Evolutionary conservation across 805 yeast species (phyloP), one percentile per base, ranked within the genome.

Genomic region (Candida manassasensis): DNA sequence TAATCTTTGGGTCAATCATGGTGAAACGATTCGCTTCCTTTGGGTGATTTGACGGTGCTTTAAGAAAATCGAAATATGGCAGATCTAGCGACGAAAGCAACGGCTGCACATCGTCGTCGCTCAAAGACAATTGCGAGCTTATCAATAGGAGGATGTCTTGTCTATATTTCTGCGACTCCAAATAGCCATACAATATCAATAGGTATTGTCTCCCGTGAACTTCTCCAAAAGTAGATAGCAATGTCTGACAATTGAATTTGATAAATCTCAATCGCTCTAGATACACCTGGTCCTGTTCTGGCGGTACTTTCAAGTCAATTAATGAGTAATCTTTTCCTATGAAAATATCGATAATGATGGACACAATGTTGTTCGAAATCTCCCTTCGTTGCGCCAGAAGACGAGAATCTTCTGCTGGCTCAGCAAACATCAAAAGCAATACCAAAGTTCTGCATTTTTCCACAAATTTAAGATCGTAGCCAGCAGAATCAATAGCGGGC

Each of bases 401-500:
- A 2, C 29, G 33, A 2, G 38, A 35, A 40, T 63, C 70, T 1
- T 40, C 42, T 3, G 57, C 44, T 7, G 27, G 27, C 8, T 5
- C 12, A 6, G 12, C 12, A 3, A 44, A 29, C 21, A 29, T 27
- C 5, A 35, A 27, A 21, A 49, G 41, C 10, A 43, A 39, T 4
- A 67, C 46, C 17, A 66, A 55, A 8, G 42, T 45, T 31, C 66
- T 41, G 8, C 63, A 36, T 31, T 57, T 55, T 8, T 43, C 45
- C 8, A 67, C 66, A 39, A 72, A 58, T 6, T 47, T 48, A n/a
- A 63, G 45, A 36, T 63, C 67, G 35, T 57, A 60, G 2, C 84
- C 81, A 0, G 81, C 79, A 22, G 82, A 74, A 45, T 79, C 80
- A 3, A 78, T 57, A 0, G 82, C 78, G 0, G 75, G 73, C 9